Conservation (phyloP, 2,329 filamentous ascomycete genomes). For the Epichloe sylvatica region DNA sequence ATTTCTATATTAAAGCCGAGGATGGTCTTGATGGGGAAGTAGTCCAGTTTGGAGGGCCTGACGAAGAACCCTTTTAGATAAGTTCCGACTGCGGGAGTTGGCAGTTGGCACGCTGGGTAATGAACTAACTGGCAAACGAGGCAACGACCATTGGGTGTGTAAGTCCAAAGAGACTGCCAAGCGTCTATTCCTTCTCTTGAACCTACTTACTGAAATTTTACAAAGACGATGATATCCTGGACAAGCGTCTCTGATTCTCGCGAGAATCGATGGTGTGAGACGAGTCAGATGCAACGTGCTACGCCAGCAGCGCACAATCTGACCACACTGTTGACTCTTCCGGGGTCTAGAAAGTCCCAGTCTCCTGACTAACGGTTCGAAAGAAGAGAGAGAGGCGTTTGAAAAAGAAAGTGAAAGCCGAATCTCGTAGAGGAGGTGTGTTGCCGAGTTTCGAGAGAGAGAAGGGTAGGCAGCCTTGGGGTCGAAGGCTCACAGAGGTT, state of each 20-base stretch:
- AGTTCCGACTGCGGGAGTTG: neutral
- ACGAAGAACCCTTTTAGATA: conserved; percentile 3
- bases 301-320: too few relatives aligned
- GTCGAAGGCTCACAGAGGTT: neutral
- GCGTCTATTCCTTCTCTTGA: neutral
- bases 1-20: conserved; percentile 10
- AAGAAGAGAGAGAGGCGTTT: neutral
- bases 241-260: neutral
- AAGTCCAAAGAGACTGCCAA: neutral
- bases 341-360: neutral
- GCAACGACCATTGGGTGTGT: neutral
- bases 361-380: neutral
- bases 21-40: neutral
- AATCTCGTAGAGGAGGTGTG: neutral
- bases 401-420: neutral
- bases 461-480: neutral
- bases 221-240: neutral
- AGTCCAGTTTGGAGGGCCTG: neutral
- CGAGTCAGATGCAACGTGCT: neutral
- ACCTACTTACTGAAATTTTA: neutral
- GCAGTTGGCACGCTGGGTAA: neutral
- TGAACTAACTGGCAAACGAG: neutral
- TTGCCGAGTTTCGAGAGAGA: neutral
- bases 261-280: neutral
- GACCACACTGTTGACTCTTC: too few relatives aligned